Base-by-base conservation (phyloP, 345 rosid species). In the Nephelium lappaceum region DNA sequence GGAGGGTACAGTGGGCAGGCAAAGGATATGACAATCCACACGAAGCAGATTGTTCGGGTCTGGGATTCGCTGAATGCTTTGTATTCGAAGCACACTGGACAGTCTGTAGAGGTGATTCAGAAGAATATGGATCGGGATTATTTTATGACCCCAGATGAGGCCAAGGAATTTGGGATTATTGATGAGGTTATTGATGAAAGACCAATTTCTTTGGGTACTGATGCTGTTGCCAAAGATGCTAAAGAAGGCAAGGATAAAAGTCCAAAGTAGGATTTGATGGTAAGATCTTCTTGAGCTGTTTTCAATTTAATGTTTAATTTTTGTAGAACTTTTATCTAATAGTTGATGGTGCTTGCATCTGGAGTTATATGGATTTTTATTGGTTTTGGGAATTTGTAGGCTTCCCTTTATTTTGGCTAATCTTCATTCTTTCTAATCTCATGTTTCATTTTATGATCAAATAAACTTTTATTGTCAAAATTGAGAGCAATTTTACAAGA, bases 1-100 rank as follows among this genome's bases (percentile, higher is more conserved):
- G 99, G 98, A 25, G 99, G 99, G 24, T 97, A 97, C 78, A 90
- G 94, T 23, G 98, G 98, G 11, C 99, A 96, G 87, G 99, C 98
- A 42, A 92, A 90, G 82, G 99, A 96, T 81, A 87, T 97, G 84
- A 90, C 93, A 5, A 96, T 94, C 79, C 98, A 94, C 71, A 94
- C 99, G 0, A 91, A 97, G 83, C 95, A 97, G 88, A 97, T 97
- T 67, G 93, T 97, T 81, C 92, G 95, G 55, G 86, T 97, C 63
- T 94, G 99, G 98, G 98, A 94, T 79, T 61, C 92, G 0, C 86
- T 97, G 77, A 94, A 94, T 87, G 90, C 79, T 19, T 81, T 97
- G 80, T 94, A 94, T 67, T 65, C 82, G 2, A 93, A 87, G 81
- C 98, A 94, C 85, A 94, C 98, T 0, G 95, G 97, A 31, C 97